Evolutionary conservation across 2,329 filamentous ascomycete genomes (phyloP).

Genomic region (Cordyceps sp.): DNA sequence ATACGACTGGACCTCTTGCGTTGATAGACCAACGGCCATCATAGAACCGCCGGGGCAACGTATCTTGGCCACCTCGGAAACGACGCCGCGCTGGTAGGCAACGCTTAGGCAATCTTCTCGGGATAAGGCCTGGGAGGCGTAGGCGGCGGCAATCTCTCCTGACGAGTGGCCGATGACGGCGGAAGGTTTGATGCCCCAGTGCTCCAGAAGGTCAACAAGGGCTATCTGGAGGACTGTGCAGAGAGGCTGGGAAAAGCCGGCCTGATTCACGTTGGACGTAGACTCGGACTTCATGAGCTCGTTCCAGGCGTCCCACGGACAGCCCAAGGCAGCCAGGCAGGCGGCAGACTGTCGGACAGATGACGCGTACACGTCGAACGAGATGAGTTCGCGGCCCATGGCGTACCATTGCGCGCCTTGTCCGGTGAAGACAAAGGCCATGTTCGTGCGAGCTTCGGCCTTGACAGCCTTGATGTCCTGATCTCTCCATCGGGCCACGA

Average conservation of each 20-base stretch:
- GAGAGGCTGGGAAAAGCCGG: neutral
- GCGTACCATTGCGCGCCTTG: neutral
- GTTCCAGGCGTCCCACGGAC: neutral
- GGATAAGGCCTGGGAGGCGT: neutral
- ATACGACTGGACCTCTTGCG: neutral
- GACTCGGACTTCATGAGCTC: neutral
- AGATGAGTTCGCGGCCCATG: conserved; percentile 1
- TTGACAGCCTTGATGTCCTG: neutral
- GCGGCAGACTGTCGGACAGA: neutral
- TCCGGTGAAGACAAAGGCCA: conserved; percentile 1
- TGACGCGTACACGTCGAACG: neutral
- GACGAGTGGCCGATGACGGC: conserved; percentile 1
- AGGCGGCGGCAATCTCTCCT: conserved; percentile 1
- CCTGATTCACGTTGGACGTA: neutral
- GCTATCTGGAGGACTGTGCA: neutral
- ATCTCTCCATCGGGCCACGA: neutral
- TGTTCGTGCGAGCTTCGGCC: neutral
- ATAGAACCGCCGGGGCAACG: neutral
- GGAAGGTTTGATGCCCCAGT: neutral
- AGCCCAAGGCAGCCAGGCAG: neutral
- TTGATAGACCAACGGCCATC: neutral
- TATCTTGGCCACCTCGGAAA: neutral
- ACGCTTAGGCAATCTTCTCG: neutral
- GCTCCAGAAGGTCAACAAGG: neutral
- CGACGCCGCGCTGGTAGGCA: conserved; percentile 1